A percentile compares a stretch with the other conserved stretches of the same genome.
phyloP scores from a whole-genome alignment of 164 flowering plant species.

The Magnolia changhungtana region DNA sequence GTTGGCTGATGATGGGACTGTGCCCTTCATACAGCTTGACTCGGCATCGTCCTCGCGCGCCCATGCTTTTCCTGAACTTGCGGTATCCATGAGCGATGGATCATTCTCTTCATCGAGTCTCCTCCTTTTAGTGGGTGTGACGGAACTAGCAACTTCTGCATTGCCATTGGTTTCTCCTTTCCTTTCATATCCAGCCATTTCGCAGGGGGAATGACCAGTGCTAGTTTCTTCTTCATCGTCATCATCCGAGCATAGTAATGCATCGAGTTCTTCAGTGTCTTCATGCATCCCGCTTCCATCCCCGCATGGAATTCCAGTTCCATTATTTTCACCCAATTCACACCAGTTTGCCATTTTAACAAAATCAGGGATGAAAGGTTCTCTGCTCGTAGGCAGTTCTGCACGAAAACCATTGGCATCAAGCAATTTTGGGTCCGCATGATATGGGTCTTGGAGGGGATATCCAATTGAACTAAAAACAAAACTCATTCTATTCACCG shows the following conservation, averaged over 20 bases:
- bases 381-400: constrained; percentile 12
- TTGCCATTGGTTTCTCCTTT: not conserved
- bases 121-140: constrained; percentile 36
- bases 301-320: constrained; percentile 11
- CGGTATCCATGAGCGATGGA: constrained; percentile 36
- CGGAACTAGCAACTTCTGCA: constrained; percentile 30
- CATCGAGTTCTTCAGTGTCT: constrained; percentile 84
- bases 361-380: constrained; percentile 13
- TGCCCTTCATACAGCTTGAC: constrained; percentile 33
- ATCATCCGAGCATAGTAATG: constrained; percentile 74
- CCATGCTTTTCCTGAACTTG: constrained; percentile 32
- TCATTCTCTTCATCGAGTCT: constrained; percentile 27
- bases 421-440: constrained; percentile 24
- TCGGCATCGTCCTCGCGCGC: constrained; percentile 51
- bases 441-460: constrained; percentile 21
- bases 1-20: constrained; percentile 18
- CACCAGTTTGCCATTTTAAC: constrained; percentile 3
- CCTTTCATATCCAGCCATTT: constrained; percentile 36
- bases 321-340: constrained; percentile 18
- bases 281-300: constrained; percentile 68
- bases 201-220: constrained; percentile 82
- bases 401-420: constrained; percentile 15
- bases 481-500: constrained; percentile 64
- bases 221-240: constrained; percentile 74
- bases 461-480: constrained; percentile 42